Evolutionary conservation across 345 rosid species (phyloP), one percentile per base, ranked within the genome.

Genomic region (Citrus inodora): DNA sequence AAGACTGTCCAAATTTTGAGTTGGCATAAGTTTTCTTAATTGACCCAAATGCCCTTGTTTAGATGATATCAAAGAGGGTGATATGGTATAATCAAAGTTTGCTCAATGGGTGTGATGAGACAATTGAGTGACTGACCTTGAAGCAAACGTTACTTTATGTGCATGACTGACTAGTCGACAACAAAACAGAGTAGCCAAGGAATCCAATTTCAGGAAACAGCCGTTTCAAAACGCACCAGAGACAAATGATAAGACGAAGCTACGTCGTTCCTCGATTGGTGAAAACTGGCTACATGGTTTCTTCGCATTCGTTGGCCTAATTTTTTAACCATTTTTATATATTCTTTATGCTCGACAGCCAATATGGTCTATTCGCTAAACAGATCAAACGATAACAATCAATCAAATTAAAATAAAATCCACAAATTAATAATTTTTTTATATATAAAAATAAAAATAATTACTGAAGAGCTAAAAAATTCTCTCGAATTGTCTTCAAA

Each of bases 231-330:
- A 46, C 70, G 28, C 16, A 40, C 58, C 48, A 63, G 72, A 27
- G 67, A 32, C 73, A 76, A 72, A 75, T 75, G 70, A 71, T n/a
- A 70, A 22, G 7, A 56, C 35, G 65, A 63, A 73, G 59, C 66
- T 24, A 42, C 66, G 19, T 0, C 65, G 55, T 37, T 16, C 6
- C 69, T 30, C 51, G 32, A 19, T 74, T 38, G 80, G 71, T 76
- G 80, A 77, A 19, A 17, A 76, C 65, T 76, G 73, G 78, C 77
- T 67, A 76, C 80, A 76, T 73, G 82, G 73, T 67, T 79, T 14
- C 37, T 17, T 6, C 40, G 27, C 61, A 4, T 28, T n/a, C 19
- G 35, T 55, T 32, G 22, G 22, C 9, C 48, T 16, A 6, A 22
- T 61, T 62, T 42, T 38, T 62, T 37, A 51, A 33, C 38, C 10